Percentiles rank a stretch among this genome's conserved stretches.
These are phyloP conservation scores for Nepenthes gracilis DNA, from an alignment of 148 eudicot genomes.

Conservation along the genomic window DNA sequence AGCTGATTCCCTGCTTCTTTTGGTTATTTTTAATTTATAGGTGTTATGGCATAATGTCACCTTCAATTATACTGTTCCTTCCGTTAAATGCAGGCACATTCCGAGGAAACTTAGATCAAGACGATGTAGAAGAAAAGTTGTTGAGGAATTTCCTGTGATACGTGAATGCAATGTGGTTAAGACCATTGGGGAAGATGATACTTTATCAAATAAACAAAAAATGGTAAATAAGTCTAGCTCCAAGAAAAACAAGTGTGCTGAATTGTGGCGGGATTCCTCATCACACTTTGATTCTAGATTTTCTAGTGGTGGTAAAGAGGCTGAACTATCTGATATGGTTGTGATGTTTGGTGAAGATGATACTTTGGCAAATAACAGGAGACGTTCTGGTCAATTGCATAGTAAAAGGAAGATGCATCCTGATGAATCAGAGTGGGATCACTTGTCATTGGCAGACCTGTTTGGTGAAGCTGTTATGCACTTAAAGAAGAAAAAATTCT, in stretches of 20 bases:
- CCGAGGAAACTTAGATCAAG: constrained; percentile 20
- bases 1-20: background rate
- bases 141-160: constrained; percentile 5
- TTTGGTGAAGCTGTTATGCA: constrained; percentile 3
- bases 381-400: background rate
- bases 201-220: constrained; percentile 1
- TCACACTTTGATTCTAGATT: constrained; percentile 8
- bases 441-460: constrained; percentile 17
- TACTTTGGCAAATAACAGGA: constrained; percentile 1
- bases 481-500: constrained; percentile 1
- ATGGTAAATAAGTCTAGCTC: background rate
- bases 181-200: constrained; percentile 5
- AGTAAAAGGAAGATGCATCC: constrained; percentile 7
- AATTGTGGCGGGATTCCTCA: constrained; percentile 7
- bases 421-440: constrained; percentile 17
- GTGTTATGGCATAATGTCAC: background rate
- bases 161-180: constrained; percentile 7
- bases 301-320: constrained; percentile 6
- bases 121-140: constrained; percentile 17
- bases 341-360: constrained; percentile 1
- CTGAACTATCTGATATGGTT: constrained; percentile 1
- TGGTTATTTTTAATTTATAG: background rate
- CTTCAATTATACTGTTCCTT: background rate
- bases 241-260: constrained; percentile 4
- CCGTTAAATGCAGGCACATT: constrained; percentile 7